Base-by-base conservation (phyloP, 2,329 filamentous ascomycete species). In the Fusarium sp. region DNA sequence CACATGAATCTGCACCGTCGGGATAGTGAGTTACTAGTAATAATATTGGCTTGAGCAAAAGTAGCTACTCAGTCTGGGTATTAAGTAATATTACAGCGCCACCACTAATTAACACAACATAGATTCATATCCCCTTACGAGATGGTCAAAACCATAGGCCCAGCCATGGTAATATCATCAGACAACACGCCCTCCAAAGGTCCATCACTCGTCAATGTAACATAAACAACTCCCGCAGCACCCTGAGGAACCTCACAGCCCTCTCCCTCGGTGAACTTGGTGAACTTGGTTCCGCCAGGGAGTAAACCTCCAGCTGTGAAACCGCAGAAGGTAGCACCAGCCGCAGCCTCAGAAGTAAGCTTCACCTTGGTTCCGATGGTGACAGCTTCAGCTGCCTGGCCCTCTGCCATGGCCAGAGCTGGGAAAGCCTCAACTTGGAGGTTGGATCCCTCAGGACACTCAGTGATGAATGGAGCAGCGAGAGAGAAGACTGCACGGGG, bases 401-500 rank as follows among this genome's bases (percentile, higher is more conserved):
- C 81, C 42, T 78, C 77, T n/a, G 83, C 81, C 81, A 89, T 84
- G 65, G 84, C 82, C 47, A 90, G 79, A 6, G 83, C 76, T 3
- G 54, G 91, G 88, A 89, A 93, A 87, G 68, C 90, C 82, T 63
- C 84, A 86, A 79, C 91, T 84, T 72, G 38, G 38, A 75, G 90
- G 84, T 67, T 86, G 86, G 77, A 93, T 83, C 88, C 89, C 29
- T 85, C 80, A 18, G 91, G 92, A 83, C 91, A 94, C 30, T 88
- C 88, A 59, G 81, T 79, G 83, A 94, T 93, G 84, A 94, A 94
- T 46, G 87, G 87, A 2, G 91, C 88, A 45, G 91, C 91, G 58
- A 94, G 86, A 40, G 90, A 91, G 84, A 93, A 93, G 79, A 93
- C 89, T 69, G 89, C 88, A 71, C 88, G 86, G 70, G 90, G 88